These are phyloP conservation scores for Macrophomina tecta DNA, from an alignment of 2,329 filamentous ascomycete species.

Conservation along the genomic window DNA sequence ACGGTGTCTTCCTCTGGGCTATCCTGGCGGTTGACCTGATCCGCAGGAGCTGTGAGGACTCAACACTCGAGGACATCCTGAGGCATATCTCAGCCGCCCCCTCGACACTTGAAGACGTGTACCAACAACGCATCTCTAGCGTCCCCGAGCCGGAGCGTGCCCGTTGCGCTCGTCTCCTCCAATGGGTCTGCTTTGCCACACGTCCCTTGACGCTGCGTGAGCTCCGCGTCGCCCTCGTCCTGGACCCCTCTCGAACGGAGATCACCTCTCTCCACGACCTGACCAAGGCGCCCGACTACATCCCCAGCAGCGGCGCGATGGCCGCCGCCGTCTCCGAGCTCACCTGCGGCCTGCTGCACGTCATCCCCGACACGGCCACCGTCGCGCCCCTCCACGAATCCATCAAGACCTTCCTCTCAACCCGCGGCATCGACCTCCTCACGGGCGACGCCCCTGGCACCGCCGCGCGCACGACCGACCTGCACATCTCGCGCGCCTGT, in stretches of 20 bases:
- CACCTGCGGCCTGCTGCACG: not conserved
- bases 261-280: not conserved
- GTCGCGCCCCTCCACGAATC: slow-evolving; percentile 1
- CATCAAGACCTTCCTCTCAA: not conserved
- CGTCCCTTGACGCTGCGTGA: not conserved
- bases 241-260: not conserved
- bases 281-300: slow-evolving; percentile 4
- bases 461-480: not conserved
- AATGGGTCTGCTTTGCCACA: slow-evolving; percentile 13
- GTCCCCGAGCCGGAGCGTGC: not conserved
- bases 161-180: not conserved
- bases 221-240: slow-evolving; percentile 1
- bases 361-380: not conserved
- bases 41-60: not conserved
- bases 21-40: slow-evolving; percentile 5
- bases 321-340: not conserved
- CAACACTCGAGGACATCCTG: not conserved
- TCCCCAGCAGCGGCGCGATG: not conserved
- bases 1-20: slow-evolving; percentile 6
- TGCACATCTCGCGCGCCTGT: not conserved
- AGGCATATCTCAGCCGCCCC: not conserved
- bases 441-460: no score
- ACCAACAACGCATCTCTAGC: not conserved
- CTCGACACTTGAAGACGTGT: not conserved
- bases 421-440: slow-evolving; percentile 1